Base-by-base conservation (phyloP, 2,329 filamentous ascomycete species). In the Fusarium temperatum region DNA sequence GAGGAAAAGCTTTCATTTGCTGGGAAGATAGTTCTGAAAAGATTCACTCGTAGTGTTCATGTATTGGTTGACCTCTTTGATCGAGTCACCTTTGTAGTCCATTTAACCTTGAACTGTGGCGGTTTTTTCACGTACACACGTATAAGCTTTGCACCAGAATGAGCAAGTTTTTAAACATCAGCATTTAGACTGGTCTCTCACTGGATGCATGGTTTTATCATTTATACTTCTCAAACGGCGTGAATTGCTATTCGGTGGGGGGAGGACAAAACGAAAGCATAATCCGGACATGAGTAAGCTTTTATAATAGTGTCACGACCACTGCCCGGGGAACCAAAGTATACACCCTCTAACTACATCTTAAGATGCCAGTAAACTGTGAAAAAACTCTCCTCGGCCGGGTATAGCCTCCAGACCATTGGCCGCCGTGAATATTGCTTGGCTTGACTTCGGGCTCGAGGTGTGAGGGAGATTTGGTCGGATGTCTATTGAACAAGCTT, bases 281-380 rank as follows among this genome's bases (percentile, higher is more conserved):
- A 20, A 20, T 53, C 50, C 30, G 6, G n/a, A n/a, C n/a, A n/a
- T n/a, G 20, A 3, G 8, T 30, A 20, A 15, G 20, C 28, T 12
- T 24, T 18, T 20, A 22, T 4, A 28, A 13, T 22, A 10, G 28
- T 32, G 6, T 1, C 53, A 32, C 12, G 22, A 22, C 12, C 8
- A 14, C n/a, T 20, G 0, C 22, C n/a, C 6, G 3, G n/a, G 9
- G 1, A 6, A 53, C 9, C 18, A 22, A 36, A 12, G 13, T 22
- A 26, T 36, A 26, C 3, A 3, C 1, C 8, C 20, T 36, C 18
- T 6, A 26, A 8, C n/a, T 15, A 1, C 12, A 6, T 5, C 2
- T 15, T 22, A 15, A 10, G 5, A 35, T 14, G n/a, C n/a, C n/a
- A n/a, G n/a, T n/a, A n/a, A n/a, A n/a, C n/a, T n/a, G n/a, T n/a